Base-by-base conservation (phyloP, 176 grass and related monocot genomes). In the Neostapfia colusana region DNA sequence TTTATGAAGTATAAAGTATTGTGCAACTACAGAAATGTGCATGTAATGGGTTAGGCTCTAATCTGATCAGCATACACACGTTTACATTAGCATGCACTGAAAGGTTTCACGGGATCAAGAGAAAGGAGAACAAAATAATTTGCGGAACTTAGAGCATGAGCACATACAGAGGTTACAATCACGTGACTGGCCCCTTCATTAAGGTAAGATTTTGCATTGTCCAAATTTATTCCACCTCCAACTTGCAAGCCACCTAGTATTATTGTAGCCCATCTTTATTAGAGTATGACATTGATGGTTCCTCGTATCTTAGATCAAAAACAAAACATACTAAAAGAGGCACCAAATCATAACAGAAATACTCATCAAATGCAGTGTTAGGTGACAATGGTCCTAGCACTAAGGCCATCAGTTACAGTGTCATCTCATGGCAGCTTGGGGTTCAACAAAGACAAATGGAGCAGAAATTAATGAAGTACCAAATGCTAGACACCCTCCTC, bases 131-230 rank as follows among this genome's bases (percentile, higher is more conserved):
- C 2, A 17, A 41, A 10, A 75, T 31, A 5, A 48, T 75, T 74
- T 83, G 70, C 15, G 65, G 1, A 71, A 70, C 45, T 40, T 53
- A 84, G 48, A 84, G 64, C 56, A 73, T 77, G 48, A 42, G 37
- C 78, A 90, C 83, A 43, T 87, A 94, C 91, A 65, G 91, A 98
- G 23, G 95, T 98, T 73, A 98, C 91, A 77, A 95, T 95, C 76
- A 95, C 91, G 64, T 98, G 95, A 80, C 91, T 94, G 56, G 95
- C 95, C 37, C 95, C 95, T 98, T 95, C 89, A 31, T 90, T 80
- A 74, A 94, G 73, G 72, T 95, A 93, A 66, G 44, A 79, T 48
- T 64, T 85, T 64, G 91, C 89, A 87, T 98, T 98, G 67, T 94
- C 87, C 65, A 73, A 84, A 85, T 94, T 94, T 82, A 98, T 95